Conservation (phyloP, 768 basidiomycete species). For the Psilocybe sp. region DNA sequence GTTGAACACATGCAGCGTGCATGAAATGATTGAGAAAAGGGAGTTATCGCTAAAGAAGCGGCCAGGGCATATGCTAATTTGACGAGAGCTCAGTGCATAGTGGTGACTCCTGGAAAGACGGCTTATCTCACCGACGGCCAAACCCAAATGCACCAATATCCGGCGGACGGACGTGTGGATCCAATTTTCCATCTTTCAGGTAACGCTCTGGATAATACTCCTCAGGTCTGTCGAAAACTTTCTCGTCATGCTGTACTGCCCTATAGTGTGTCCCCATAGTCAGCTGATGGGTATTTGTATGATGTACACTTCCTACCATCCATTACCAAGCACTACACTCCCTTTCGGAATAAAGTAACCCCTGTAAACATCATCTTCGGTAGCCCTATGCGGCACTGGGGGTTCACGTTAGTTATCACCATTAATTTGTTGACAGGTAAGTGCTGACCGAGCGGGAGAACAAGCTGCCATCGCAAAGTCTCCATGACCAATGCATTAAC, state of each 20-base stretch:
- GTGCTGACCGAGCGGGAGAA: slow-evolving; percentile 13
- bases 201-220: slow-evolving; percentile 29
- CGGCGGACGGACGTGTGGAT: slow-evolving; percentile 21
- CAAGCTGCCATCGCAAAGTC: slow-evolving; percentile 15
- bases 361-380: slow-evolving; percentile 25
- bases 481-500: slow-evolving; percentile 16
- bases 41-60: slow-evolving; percentile 20
- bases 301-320: slow-evolving; percentile 18
- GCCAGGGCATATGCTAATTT: slow-evolving; percentile 23
- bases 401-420: neutral
- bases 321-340: slow-evolving; percentile 26
- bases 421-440: neutral
- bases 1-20: slow-evolving; percentile 21
- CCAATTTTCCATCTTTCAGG: slow-evolving; percentile 21
- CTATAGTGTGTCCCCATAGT: neutral
- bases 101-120: too few relatives aligned
- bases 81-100: too few relatives aligned
- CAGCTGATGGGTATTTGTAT: neutral
- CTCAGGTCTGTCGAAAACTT: slow-evolving; percentile 35
- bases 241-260: slow-evolving; percentile 31
- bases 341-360: slow-evolving; percentile 28
- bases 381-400: slow-evolving; percentile 19
- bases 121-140: slow-evolving; percentile 23
- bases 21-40: slow-evolving; percentile 16
- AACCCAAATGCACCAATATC: slow-evolving; percentile 27